Conservation (phyloP, 2,329 filamentous ascomycete species). For the Huntiella moniliformis region DNA sequence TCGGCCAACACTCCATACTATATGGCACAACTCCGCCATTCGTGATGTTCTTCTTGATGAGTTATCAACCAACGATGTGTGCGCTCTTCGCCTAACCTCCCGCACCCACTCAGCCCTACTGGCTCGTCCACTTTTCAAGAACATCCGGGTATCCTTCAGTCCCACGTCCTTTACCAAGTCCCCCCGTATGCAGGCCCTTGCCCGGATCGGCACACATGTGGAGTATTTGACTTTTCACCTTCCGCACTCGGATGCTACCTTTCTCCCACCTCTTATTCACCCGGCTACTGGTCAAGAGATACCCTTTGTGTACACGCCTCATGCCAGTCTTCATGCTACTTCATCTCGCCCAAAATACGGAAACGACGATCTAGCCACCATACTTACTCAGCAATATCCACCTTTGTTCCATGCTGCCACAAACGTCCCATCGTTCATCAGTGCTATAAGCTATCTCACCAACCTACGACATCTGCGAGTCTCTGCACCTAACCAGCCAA, state of each 20-base stretch:
- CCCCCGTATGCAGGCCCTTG: constrained; percentile 52
- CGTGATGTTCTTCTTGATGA: constrained; percentile 30
- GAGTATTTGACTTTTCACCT: constrained; percentile 62
- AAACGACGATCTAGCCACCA: constrained; percentile 57
- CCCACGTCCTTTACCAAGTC: constrained; percentile 59
- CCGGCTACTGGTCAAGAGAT: constrained; percentile 59
- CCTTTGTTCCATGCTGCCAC: constrained; percentile 79
- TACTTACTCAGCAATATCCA: constrained; percentile 72
- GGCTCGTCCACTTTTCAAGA: constrained; percentile 50
- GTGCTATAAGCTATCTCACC: constrained; percentile 48
- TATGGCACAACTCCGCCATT: constrained; percentile 34
- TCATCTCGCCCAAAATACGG: constrained; percentile 59
- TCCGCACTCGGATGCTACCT: constrained; percentile 58
- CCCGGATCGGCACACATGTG: constrained; percentile 60
- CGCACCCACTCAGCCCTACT: constrained; percentile 52
- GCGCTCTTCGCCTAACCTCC: constrained; percentile 45
- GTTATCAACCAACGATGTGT: constrained; percentile 32
- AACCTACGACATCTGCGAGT: constrained; percentile 59
- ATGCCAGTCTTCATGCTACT: constrained; percentile 43
- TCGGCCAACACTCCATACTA: constrained; percentile 25
- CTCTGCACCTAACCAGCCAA: constrained; percentile 54
- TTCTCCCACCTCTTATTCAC: constrained; percentile 69
- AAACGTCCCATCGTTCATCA: constrained; percentile 69
- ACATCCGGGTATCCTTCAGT: constrained; percentile 51
- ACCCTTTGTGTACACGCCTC: constrained; percentile 64